Conservation (phyloP, 2,329 filamentous ascomycete genomes). For the Phyllosticta citrichinensis region DNA sequence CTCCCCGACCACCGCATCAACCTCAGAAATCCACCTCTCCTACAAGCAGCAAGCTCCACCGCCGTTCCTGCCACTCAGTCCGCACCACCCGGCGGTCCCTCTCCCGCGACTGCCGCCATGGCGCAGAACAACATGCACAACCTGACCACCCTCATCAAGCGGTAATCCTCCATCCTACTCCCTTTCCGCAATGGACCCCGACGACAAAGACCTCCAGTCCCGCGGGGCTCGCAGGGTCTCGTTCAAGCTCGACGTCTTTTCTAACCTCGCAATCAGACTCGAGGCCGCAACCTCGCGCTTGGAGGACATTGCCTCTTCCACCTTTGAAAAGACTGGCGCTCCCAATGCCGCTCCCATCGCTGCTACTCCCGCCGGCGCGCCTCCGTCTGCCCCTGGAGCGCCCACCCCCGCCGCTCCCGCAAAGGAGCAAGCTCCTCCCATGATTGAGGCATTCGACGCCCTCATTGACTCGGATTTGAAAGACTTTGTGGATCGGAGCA, state of each 20-base stretch:
- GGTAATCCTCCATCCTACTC: conserved; percentile 49
- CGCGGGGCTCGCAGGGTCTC: conserved; percentile 9
- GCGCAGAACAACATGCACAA: conserved; percentile 85
- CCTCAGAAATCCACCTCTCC: not conserved
- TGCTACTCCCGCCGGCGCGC: conserved; percentile 21
- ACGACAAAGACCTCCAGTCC: conserved; percentile 12
- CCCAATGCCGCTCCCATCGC: conserved; percentile 29
- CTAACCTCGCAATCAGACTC: conserved; percentile 53
- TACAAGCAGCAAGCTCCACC: conserved; percentile 1
- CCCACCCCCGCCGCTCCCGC: conserved; percentile 21
- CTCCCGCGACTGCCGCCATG: conserved; percentile 42
- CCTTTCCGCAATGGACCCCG: conserved; percentile 13
- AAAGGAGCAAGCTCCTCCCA: conserved; percentile 33
- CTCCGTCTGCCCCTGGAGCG: conserved; percentile 12
- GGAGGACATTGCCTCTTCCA: conserved; percentile 86
- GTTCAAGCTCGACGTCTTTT: conserved; percentile 35
- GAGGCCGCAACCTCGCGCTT: conserved; percentile 94
- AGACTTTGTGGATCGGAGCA: conserved; percentile 68
- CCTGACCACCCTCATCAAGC: conserved; percentile 93
- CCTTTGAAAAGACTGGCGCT: conserved; percentile 43
- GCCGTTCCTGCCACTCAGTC: conserved; percentile 12
- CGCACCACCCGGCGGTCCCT: conserved; percentile 13
- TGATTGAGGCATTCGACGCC: conserved; percentile 79
- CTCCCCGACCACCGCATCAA: not conserved
- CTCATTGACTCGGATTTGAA: conserved; percentile 65